Conservation (phyloP, 2,329 filamentous ascomycete species). For the Colletotrichum phormii region DNA sequence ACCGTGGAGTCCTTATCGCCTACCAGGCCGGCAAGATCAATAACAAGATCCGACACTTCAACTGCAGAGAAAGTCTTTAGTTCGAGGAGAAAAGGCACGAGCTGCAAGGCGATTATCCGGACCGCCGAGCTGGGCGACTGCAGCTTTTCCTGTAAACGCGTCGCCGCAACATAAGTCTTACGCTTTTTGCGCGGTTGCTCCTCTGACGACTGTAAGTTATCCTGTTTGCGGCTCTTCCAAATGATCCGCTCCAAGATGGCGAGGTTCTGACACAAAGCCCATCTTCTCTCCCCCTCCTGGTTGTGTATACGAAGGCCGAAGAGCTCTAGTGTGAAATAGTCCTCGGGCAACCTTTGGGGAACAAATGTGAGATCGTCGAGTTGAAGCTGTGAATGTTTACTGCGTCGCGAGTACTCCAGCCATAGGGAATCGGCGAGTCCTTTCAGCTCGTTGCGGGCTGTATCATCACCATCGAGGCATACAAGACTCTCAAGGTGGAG, state of each 20-base stretch:
- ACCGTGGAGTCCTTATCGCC: slow-evolving; percentile 76
- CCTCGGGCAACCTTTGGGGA: slow-evolving; percentile 53
- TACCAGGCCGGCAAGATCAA: slow-evolving; percentile 68
- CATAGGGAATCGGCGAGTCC: slow-evolving; percentile 79
- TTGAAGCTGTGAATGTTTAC: slow-evolving; percentile 78
- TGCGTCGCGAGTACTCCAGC: slow-evolving; percentile 79
- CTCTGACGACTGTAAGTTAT: slow-evolving; percentile 42
- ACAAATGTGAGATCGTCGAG: slow-evolving; percentile 79
- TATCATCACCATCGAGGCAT: slow-evolving; percentile 52
- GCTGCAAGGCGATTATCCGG: slow-evolving; percentile 65
- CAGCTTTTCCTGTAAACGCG: slow-evolving; percentile 62
- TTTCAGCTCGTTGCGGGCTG: slow-evolving; percentile 63
- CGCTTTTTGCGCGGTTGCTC: slow-evolving; percentile 66
- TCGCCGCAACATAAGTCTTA: slow-evolving; percentile 54
- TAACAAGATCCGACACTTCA: slow-evolving; percentile 66
- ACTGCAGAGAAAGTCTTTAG: slow-evolving; percentile 58
- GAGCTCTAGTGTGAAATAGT: slow-evolving; percentile 59
- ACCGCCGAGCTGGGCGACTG: slow-evolving; percentile 56
- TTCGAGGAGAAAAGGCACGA: slow-evolving; percentile 68
- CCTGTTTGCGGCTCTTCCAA: slow-evolving; percentile 41
- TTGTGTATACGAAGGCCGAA: slow-evolving; percentile 68
- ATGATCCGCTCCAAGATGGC: slow-evolving; percentile 67
- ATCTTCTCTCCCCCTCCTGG: slow-evolving; percentile 67
- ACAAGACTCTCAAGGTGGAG: slow-evolving; percentile 71
- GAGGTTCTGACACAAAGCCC: slow-evolving; percentile 69